Percentiles rank a stretch among this genome's conserved stretches.
These are phyloP conservation scores for Allium cepa DNA, from an alignment of 106 monocot genomes.

Conservation along the genomic window DNA sequence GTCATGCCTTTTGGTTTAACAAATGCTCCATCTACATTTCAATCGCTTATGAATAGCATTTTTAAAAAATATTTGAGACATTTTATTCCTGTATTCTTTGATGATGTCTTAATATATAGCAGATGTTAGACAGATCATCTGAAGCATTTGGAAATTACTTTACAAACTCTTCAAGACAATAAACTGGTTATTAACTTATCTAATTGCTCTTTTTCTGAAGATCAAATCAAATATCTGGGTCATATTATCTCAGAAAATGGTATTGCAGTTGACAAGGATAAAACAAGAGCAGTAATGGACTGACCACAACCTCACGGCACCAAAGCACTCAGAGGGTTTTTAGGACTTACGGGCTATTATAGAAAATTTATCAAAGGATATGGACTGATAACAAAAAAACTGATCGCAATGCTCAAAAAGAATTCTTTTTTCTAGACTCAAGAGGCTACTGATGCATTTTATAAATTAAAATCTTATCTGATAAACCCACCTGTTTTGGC, in stretches of 20 bases:
- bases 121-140: neutral
- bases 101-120: neutral
- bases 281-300: neutral
- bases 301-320: neutral
- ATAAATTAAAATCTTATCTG: no score
- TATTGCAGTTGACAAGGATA: neutral
- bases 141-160: neutral
- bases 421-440: neutral
- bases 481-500: neutral
- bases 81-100: no score
- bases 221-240: no score
- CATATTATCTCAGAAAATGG: no score
- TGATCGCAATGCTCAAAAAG: no score
- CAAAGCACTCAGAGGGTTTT: neutral
- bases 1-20: no score
- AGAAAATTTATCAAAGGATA: neutral
- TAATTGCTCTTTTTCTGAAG: neutral
- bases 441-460: neutral
- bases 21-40: no score
- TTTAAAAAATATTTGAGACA: no score
- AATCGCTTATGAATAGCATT: no score
- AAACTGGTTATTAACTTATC: neutral
- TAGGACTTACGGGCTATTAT: neutral
- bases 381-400: accelerated
- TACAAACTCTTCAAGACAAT: neutral